A percentile compares a stretch with the other conserved stretches of the same genome.
phyloP scores from a whole-genome alignment of 768 basidiomycete species.

The Rhizopogon salebrosus region DNA sequence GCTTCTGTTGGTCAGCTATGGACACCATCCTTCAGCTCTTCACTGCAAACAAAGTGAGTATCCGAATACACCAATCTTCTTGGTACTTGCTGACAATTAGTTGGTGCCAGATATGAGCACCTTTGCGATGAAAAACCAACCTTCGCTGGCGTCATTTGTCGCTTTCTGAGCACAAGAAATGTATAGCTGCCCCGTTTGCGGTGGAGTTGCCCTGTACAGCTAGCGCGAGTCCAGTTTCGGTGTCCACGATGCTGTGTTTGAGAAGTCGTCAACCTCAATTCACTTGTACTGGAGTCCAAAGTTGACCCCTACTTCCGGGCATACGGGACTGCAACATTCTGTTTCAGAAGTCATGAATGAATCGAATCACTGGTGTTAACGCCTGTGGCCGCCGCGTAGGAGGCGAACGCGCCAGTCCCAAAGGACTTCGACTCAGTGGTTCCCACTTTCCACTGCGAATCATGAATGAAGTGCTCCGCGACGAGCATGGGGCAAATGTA shows the following conservation, averaged over 20 bases:
- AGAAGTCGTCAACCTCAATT: neutral
- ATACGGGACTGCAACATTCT: neutral
- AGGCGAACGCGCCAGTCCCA: conserved; percentile 3
- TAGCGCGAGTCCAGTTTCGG: neutral
- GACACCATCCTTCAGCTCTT: neutral
- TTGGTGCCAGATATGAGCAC: neutral
- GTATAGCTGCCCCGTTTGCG: conserved; percentile 1
- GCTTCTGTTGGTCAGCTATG: too few species aligned
- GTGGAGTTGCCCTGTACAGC: neutral
- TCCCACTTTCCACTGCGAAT: conserved; percentile 6
- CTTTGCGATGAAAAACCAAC: conserved; percentile 8
- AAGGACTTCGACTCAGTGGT: conserved; percentile 3
- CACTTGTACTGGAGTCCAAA: neutral
- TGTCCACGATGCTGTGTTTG: conserved; percentile 2
- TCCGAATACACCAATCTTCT: too few species aligned
- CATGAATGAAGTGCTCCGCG: neutral
- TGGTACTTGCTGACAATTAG: neutral
- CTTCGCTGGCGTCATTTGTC: neutral
- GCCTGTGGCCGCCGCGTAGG: neutral
- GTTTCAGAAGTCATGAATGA: conserved; percentile 1
- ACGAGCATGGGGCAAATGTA: neutral
- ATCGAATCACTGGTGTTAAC: conserved; percentile 2
- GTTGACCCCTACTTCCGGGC: conserved; percentile 2
- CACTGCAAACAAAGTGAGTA: neutral
- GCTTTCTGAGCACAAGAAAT: neutral